Percentiles rank a stretch among this genome's conserved stretches.
phyloP scores from a whole-genome alignment of 1,139 yeast species.

The Suhomyces coccinellae region DNA sequence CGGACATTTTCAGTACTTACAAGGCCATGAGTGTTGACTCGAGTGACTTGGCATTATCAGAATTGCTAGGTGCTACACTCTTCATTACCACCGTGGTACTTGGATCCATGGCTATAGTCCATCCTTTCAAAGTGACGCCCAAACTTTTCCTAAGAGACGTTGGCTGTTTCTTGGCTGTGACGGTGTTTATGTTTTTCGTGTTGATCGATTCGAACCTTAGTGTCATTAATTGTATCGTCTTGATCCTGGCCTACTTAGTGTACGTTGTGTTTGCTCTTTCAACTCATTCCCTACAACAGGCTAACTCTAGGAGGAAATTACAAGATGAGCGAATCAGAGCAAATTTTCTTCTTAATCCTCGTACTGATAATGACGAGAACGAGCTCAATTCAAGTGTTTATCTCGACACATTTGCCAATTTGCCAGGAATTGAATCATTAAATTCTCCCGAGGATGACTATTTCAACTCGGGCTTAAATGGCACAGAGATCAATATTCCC shows the following conservation, averaged over 20 bases:
- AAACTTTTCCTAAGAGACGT: constrained; percentile 56
- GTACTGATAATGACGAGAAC: neutral
- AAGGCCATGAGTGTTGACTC: constrained; percentile 72
- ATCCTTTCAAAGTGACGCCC: constrained; percentile 62
- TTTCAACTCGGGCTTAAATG: constrained; percentile 15
- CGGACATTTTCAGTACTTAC: constrained; percentile 84
- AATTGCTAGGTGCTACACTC: constrained; percentile 80
- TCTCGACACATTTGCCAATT: constrained; percentile 25
- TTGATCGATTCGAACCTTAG: constrained; percentile 48
- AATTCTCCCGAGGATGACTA: constrained; percentile 24
- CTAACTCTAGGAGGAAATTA: constrained; percentile 20
- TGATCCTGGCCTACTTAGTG: constrained; percentile 50
- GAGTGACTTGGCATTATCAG: constrained; percentile 81
- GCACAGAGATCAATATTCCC: constrained; percentile 14
- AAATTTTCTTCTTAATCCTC: constrained; percentile 15
- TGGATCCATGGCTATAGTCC: constrained; percentile 69
- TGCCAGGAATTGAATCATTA: constrained; percentile 37
- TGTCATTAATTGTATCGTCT: constrained; percentile 43
- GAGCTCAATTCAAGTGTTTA: constrained; percentile 18
- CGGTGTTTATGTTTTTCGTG: constrained; percentile 40
- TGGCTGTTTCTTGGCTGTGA: constrained; percentile 50
- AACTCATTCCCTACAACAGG: constrained; percentile 29
- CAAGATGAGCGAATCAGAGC: constrained; percentile 34
- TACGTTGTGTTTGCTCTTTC: constrained; percentile 53
- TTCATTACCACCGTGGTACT: constrained; percentile 75